Conservation (phyloP, 1,284 basidiomycete species). For the Leccinum griseonigrum region DNA sequence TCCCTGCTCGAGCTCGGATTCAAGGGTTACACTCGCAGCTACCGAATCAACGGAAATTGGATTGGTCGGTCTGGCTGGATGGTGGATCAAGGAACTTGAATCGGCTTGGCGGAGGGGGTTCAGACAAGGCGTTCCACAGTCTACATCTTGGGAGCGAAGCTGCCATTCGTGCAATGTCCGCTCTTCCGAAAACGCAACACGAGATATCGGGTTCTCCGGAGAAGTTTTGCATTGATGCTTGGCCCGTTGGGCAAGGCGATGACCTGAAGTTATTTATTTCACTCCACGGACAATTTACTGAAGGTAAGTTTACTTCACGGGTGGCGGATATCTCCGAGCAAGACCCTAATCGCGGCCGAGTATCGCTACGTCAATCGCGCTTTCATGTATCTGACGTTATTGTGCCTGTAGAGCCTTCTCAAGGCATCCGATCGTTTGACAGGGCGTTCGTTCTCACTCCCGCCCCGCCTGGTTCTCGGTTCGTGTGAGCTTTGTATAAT, state of each 20-base stretch:
- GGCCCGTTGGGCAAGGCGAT: slow-evolving; percentile 68
- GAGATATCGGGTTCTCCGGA: slow-evolving; percentile 68
- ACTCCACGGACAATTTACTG: slow-evolving; percentile 90
- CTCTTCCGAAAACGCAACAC: slow-evolving; percentile 80
- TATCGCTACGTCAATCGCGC: slow-evolving; percentile 7
- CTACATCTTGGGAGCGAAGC: slow-evolving; percentile 74
- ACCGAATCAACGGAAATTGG: slow-evolving; percentile 79
- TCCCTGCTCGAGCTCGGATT: slow-evolving; percentile 70
- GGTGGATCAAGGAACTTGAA: slow-evolving; percentile 73
- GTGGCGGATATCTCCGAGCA: slow-evolving; percentile 18
- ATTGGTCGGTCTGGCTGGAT: slow-evolving; percentile 71
- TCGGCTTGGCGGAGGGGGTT: slow-evolving; percentile 48
- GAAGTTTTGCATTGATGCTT: slow-evolving; percentile 90
- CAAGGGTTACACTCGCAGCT: slow-evolving; percentile 63
- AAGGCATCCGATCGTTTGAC: slow-evolving; percentile 89
- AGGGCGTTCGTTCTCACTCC: slow-evolving; percentile 87
- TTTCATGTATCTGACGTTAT: slow-evolving; percentile 18
- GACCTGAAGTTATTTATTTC: slow-evolving; percentile 71
- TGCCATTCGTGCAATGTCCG: slow-evolving; percentile 59
- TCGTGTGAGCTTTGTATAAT: slow-evolving; percentile 33
- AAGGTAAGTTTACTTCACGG: slow-evolving; percentile 55
- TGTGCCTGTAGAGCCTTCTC: slow-evolving; percentile 43
- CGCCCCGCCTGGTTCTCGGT: slow-evolving; percentile 78
- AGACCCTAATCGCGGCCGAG: slow-evolving; percentile 1
- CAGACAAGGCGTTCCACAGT: slow-evolving; percentile 64